Conservation (phyloP, 1,139 yeast species). For the Saccharomyces uvarum region DNA sequence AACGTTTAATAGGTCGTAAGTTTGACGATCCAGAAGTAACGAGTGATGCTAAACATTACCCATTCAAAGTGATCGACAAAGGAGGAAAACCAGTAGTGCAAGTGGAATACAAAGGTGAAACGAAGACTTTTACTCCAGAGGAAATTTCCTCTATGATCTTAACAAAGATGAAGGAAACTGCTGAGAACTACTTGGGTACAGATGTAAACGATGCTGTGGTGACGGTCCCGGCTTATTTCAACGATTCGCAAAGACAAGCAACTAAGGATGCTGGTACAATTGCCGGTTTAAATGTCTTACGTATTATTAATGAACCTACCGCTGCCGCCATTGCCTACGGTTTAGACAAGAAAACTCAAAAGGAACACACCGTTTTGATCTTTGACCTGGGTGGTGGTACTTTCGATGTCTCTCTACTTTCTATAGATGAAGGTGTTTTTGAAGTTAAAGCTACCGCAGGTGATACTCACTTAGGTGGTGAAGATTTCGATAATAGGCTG, state of each 20-base stretch:
- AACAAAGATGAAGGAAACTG: slow-evolving; percentile 59
- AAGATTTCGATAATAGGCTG: slow-evolving; percentile 75
- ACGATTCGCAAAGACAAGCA: slow-evolving; percentile 98
- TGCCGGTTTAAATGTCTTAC: slow-evolving; percentile 88
- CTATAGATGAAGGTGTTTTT: slow-evolving; percentile 92
- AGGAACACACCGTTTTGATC: slow-evolving; percentile 80
- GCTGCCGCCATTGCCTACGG: slow-evolving; percentile 99
- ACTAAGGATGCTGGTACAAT: slow-evolving; percentile 96
- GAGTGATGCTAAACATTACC: slow-evolving; percentile 55
- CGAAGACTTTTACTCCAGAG: slow-evolving; percentile 57
- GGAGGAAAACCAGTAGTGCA: slow-evolving; percentile 54
- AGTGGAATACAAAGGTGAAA: slow-evolving; percentile 61
- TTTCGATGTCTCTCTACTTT: slow-evolving; percentile 87
- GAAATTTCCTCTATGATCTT: slow-evolving; percentile 63
- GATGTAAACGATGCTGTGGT: slow-evolving; percentile 66
- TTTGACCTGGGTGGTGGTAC: slow-evolving; percentile 99
- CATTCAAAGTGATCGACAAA: slow-evolving; percentile 50
- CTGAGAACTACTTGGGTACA: slow-evolving; percentile 56
- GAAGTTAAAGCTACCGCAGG: slow-evolving; percentile 97
- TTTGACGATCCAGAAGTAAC: slow-evolving; percentile 51
- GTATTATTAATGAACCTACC: slow-evolving; percentile 96
- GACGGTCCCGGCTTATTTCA: slow-evolving; percentile 92
- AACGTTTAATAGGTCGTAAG: slow-evolving; percentile 62
- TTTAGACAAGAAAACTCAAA: slow-evolving; percentile 73
- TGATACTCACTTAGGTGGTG: slow-evolving; percentile 98